phyloP scores from a whole-genome alignment of 495 filamentous ascomycete species.

The Ramalina peruviana region DNA sequence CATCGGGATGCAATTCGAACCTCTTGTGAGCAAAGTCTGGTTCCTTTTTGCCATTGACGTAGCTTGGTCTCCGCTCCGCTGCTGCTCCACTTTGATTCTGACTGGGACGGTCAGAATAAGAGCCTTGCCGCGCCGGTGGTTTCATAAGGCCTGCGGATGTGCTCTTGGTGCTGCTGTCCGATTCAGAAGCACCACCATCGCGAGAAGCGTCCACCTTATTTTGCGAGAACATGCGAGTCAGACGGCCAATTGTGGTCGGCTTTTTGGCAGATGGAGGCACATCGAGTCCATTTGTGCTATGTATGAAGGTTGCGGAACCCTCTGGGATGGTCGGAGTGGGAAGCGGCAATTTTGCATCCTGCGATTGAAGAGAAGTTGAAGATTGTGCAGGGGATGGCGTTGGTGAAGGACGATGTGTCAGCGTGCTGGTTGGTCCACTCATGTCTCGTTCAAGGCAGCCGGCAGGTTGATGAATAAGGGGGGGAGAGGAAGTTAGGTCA shows the following conservation, averaged over 20 bases:
- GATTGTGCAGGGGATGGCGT: constrained; percentile 15
- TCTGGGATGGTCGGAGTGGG: constrained; percentile 9
- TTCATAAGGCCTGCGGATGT: constrained; percentile 18
- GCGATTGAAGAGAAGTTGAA: constrained; percentile 13
- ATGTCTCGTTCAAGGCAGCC: constrained; percentile 4
- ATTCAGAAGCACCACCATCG: constrained; percentile 24
- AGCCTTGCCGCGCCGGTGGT: constrained; percentile 23
- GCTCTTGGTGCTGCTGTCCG: constrained; percentile 29
- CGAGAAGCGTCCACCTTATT: constrained; percentile 22
- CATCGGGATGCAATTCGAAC: constrained; percentile 46
- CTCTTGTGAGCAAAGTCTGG: constrained; percentile 31
- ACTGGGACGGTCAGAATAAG: constrained; percentile 24
- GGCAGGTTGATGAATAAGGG: background rate
- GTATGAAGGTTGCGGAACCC: constrained; percentile 1
- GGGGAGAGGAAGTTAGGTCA: background rate
- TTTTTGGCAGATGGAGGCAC: constrained; percentile 22
- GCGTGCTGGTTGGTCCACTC: constrained; percentile 13
- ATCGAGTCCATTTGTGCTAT: constrained; percentile 12
- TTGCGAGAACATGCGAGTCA: constrained; percentile 47
- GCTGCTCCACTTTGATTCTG: constrained; percentile 25
- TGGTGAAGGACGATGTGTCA: constrained; percentile 8
- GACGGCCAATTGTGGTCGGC: constrained; percentile 41
- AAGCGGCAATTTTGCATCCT: constrained; percentile 10
- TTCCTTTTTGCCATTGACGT: constrained; percentile 28
- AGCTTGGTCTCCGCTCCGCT: constrained; percentile 28